Evolutionary conservation across 2,329 filamentous ascomycete genomes (phyloP).

Genomic region (Xylaria sp.): DNA sequence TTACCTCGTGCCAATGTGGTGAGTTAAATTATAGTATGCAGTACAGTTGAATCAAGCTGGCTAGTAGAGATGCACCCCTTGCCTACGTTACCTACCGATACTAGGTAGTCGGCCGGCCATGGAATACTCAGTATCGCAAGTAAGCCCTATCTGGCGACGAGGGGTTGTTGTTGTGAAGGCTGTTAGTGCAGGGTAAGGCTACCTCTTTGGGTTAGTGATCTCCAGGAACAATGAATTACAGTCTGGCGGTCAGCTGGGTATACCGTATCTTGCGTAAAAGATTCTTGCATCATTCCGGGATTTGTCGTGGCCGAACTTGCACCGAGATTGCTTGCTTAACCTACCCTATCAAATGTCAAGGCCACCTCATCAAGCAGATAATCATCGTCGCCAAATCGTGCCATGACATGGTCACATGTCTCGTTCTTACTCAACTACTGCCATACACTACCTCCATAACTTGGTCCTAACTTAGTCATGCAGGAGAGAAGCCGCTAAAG

Average conservation of each 20-base stretch:
- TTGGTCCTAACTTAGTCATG: conserved; percentile 17
- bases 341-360: conserved; percentile 39
- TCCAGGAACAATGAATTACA: not conserved
- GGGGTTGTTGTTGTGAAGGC: conserved; percentile 9
- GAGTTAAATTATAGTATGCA: too few relatives aligned
- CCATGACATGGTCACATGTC: conserved; percentile 39
- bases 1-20: not conserved
- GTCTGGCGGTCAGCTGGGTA: conserved; percentile 45
- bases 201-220: conserved; percentile 40
- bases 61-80: conserved; percentile 13
- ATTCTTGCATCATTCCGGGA: conserved; percentile 48
- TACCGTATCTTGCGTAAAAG: conserved; percentile 28
- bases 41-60: too few relatives aligned
- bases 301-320: conserved; percentile 50
- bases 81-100: conserved; percentile 2
- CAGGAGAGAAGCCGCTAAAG: not conserved
- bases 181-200: conserved; percentile 38
- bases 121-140: not conserved
- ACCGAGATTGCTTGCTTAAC: conserved; percentile 44
- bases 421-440: conserved; percentile 34
- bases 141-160: conserved; percentile 20
- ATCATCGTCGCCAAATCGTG: conserved; percentile 38
- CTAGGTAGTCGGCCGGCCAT: not conserved
- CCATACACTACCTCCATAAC: conserved; percentile 8
- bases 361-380: conserved; percentile 39